phyloP scores from a whole-genome alignment of 2,329 filamentous ascomycete species.

The Coleophoma cylindrospora region DNA sequence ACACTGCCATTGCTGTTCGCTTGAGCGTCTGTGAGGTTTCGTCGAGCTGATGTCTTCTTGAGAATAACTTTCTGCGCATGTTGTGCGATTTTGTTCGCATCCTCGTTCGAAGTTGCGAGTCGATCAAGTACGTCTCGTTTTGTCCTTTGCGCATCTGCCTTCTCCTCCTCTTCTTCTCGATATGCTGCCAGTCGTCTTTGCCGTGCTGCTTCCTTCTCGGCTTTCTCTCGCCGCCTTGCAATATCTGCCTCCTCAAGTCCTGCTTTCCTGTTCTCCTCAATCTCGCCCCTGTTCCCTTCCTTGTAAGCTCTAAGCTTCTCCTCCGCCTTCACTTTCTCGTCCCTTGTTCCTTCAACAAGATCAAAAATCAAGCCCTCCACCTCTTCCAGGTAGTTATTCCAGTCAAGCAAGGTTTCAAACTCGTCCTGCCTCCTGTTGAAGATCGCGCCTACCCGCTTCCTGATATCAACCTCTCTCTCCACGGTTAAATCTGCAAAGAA shows the following conservation, averaged over 20 bases:
- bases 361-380: constrained; percentile 90
- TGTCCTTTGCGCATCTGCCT: constrained; percentile 55
- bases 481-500: constrained; percentile 86
- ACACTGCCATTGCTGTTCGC: constrained; percentile 12
- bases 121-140: constrained; percentile 66
- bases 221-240: constrained; percentile 48
- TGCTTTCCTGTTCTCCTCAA: constrained; percentile 53
- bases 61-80: constrained; percentile 57
- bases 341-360: constrained; percentile 65
- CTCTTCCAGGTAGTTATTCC: constrained; percentile 91
- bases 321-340: constrained; percentile 43
- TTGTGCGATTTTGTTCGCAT: constrained; percentile 53
- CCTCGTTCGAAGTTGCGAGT: constrained; percentile 56
- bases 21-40: constrained; percentile 29
- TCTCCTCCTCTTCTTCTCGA: constrained; percentile 67
- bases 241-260: constrained; percentile 52
- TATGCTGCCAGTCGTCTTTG: constrained; percentile 58
- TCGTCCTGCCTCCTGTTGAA: constrained; percentile 90
- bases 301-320: constrained; percentile 62
- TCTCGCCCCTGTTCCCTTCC: constrained; percentile 63
- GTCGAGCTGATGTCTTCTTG: constrained; percentile 64
- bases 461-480: constrained; percentile 90
- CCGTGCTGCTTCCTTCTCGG: constrained; percentile 62
- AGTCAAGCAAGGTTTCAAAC: constrained; percentile 77
- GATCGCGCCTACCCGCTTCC: constrained; percentile 69